Percentiles rank a stretch among this genome's conserved stretches.
Evolutionary conservation across 352 stramenopile genomes (phyloP).

Genomic region (Pythium guiyangense): DNA sequence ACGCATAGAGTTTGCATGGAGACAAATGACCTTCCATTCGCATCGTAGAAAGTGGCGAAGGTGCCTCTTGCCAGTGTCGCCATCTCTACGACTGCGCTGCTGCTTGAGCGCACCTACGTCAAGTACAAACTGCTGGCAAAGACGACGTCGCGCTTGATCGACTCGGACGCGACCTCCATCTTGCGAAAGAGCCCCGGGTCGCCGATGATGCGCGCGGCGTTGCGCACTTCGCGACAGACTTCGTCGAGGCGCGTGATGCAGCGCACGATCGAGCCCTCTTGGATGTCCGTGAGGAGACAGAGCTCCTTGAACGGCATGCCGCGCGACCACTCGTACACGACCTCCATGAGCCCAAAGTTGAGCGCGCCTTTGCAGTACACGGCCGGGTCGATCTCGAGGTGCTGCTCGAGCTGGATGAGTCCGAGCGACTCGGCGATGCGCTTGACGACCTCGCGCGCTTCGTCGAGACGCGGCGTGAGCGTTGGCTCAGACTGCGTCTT

Average conservation of each 20-base stretch:
- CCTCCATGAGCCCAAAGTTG: constrained; percentile 94
- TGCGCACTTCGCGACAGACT: constrained; percentile 96
- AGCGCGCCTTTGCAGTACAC: constrained; percentile 91
- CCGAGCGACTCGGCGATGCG: constrained; percentile 75
- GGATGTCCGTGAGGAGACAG: constrained; percentile 93
- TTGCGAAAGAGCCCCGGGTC: constrained; percentile 96
- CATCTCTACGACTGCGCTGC: no score
- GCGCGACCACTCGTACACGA: constrained; percentile 98
- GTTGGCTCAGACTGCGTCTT: constrained; percentile 81
- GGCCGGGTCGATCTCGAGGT: constrained; percentile 85
- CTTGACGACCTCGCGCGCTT: constrained; percentile 86
- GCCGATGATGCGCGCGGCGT: constrained; percentile 92
- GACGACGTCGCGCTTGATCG: constrained; percentile 98
- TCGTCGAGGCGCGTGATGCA: constrained; percentile 98
- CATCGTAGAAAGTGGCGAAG: background rate
- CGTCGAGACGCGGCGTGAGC: constrained; percentile 65
- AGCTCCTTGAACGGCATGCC: constrained; percentile 97
- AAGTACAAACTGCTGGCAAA: constrained; percentile 97
- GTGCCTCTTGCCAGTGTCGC: no score
- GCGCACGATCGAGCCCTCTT: constrained; percentile 97
- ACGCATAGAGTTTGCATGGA: no score
- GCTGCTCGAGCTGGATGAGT: constrained; percentile 79
- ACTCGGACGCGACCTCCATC: constrained; percentile 95
- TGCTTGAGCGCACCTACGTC: constrained; percentile 20
- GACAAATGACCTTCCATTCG: background rate